phyloP scores from a whole-genome alignment of 164 flowering plant species.

The Chloranthus sessilifolius region DNA sequence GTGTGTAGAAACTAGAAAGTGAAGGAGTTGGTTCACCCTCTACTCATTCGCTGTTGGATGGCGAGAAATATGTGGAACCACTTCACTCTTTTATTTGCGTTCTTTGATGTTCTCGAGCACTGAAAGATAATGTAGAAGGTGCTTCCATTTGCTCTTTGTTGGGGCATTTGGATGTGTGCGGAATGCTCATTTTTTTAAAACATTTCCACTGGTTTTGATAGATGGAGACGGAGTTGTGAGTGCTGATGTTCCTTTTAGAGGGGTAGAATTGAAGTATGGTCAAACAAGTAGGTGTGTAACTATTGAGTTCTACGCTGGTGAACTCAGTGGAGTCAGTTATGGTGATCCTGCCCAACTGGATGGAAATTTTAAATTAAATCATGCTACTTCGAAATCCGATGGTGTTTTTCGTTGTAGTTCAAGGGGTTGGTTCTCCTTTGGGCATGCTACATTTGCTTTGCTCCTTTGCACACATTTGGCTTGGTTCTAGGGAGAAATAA shows the following conservation, averaged over 20 bases:
- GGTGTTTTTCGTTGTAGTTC: not conserved
- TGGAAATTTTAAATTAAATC: not conserved
- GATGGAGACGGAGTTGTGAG: not conserved
- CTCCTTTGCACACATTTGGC: slow-evolving; percentile 10
- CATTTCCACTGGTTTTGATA: not conserved
- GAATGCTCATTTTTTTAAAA: no score
- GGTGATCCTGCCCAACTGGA: not conserved
- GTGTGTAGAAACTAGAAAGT: no score
- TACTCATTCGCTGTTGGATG: no score
- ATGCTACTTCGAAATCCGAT: not conserved
- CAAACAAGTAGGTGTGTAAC: not conserved
- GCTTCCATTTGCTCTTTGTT: no score
- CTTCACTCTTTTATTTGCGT: no score
- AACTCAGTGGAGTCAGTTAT: not conserved
- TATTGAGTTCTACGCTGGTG: no score
- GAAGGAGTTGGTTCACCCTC: no score
- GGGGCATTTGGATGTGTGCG: no score
- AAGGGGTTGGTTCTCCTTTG: not conserved
- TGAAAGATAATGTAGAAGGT: no score
- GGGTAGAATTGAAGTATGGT: not conserved
- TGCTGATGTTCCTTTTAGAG: not conserved
- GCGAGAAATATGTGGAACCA: no score
- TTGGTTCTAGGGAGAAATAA: slow-evolving; percentile 19
- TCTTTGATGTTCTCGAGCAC: no score
- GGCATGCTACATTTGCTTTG: no score